phyloP scores from a whole-genome alignment of 2,329 filamentous ascomycete genomes.

The Fonsecaea pugnacius region DNA sequence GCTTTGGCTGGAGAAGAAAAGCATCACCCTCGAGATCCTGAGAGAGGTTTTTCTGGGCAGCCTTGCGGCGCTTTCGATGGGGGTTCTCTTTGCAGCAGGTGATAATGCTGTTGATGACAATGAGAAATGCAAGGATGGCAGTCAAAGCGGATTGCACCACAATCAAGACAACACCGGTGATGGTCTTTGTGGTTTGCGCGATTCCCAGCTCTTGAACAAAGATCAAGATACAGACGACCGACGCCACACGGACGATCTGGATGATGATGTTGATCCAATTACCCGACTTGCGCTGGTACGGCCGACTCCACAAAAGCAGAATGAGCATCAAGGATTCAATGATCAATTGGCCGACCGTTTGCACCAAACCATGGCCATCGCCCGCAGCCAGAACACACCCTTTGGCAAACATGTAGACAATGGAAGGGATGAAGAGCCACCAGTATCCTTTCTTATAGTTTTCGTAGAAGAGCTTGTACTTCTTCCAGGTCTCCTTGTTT shows the following conservation, averaged over 20 bases:
- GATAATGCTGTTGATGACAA: slow-evolving; percentile 85
- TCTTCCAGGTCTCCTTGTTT: slow-evolving; percentile 86
- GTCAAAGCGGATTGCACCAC: slow-evolving; percentile 87
- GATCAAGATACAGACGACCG: slow-evolving; percentile 83
- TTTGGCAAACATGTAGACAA: slow-evolving; percentile 88
- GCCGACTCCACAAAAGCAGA: slow-evolving; percentile 80
- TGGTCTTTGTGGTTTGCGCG: slow-evolving; percentile 86
- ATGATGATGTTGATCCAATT: slow-evolving; percentile 95
- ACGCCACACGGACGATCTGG: slow-evolving; percentile 84
- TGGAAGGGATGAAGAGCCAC: slow-evolving; percentile 93
- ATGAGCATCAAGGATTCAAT: slow-evolving; percentile 80
- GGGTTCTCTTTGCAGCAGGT: slow-evolving; percentile 85
- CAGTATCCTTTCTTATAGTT: slow-evolving; percentile 92
- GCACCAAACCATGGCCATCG: slow-evolving; percentile 81
- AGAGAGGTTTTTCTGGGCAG: slow-evolving; percentile 89
- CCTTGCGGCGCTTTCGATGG: slow-evolving; percentile 84
- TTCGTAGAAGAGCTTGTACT: slow-evolving; percentile 98
- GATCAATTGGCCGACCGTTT: slow-evolving; percentile 77
- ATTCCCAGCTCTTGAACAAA: slow-evolving; percentile 94
- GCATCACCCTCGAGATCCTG: slow-evolving; percentile 68
- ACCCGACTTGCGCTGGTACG: slow-evolving; percentile 82
- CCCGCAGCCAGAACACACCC: slow-evolving; percentile 82
- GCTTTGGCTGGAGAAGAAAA: slow-evolving; percentile 68
- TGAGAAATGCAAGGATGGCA: slow-evolving; percentile 80
- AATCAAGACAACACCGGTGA: slow-evolving; percentile 90